phyloP scores from a whole-genome alignment of 2,329 filamentous ascomycete species.

The Trichoderma lentiforme region DNA sequence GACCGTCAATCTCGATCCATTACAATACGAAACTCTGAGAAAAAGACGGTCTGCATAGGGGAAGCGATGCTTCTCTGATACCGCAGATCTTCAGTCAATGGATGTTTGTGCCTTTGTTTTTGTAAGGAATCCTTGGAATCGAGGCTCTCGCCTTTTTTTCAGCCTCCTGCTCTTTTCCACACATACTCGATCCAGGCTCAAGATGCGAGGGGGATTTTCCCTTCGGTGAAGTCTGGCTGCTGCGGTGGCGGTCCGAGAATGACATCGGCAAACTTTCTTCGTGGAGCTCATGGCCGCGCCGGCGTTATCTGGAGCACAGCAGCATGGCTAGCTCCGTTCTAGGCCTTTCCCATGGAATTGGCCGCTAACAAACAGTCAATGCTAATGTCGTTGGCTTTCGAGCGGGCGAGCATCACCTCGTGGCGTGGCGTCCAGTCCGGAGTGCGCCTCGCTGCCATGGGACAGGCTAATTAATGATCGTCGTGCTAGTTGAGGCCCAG shows the following conservation, averaged over 20 bases:
- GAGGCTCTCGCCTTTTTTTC: not conserved
- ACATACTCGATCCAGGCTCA: not conserved
- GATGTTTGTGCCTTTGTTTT: not conserved
- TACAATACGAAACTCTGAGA: not conserved
- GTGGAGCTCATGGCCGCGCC: constrained; percentile 3
- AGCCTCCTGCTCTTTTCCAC: not conserved
- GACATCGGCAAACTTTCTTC: constrained; percentile 15
- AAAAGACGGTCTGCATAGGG: not conserved
- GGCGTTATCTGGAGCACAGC: constrained; percentile 14
- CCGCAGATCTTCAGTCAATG: not conserved
- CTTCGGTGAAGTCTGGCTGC: not conserved
- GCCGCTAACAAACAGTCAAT: constrained; percentile 1
- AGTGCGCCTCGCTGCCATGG: constrained; percentile 9
- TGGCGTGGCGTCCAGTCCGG: constrained; percentile 10
- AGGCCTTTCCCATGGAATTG: constrained; percentile 5
- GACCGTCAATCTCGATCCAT: constrained; percentile 11
- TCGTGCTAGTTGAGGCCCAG: constrained; percentile 12
- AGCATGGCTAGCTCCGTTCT: constrained; percentile 12
- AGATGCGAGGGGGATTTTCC: not conserved
- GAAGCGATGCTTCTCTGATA: not conserved
- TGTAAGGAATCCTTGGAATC: not conserved
- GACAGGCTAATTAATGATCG: constrained; percentile 19
- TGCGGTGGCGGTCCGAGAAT: constrained; percentile 4
- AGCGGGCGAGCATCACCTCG: constrained; percentile 14
- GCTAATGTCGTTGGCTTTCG: constrained; percentile 1